phyloP scores from a whole-genome alignment of 2,329 filamentous ascomycete species.

The Xylariaceae sp. region DNA sequence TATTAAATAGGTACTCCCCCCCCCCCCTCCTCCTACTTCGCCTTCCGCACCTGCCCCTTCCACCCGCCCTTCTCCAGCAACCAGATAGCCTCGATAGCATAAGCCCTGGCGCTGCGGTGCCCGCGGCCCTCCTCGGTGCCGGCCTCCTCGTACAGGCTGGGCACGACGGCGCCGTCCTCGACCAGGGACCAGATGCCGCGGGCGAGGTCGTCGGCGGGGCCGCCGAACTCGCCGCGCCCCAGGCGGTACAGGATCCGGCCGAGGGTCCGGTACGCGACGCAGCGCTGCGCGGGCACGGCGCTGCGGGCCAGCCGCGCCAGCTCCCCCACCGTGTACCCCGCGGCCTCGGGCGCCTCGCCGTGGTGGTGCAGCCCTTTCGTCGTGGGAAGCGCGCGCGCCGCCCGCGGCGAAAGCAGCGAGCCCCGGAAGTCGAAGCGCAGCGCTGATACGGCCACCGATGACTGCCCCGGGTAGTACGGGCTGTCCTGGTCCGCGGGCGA shows the following conservation, averaged over 20 bases:
- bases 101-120: slow-evolving; percentile 79
- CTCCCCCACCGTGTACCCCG: slow-evolving; percentile 91
- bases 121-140: slow-evolving; percentile 63
- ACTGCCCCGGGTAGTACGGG: slow-evolving; percentile 79
- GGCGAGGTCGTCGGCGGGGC: slow-evolving; percentile 67
- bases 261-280: slow-evolving; percentile 88
- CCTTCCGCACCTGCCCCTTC: slow-evolving; percentile 62
- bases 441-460: slow-evolving; percentile 71
- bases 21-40: slow-evolving; percentile 43
- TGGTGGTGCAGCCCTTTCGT: slow-evolving; percentile 90
- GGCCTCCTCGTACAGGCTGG: slow-evolving; percentile 77
- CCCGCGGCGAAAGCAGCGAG: slow-evolving; percentile 74
- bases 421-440: slow-evolving; percentile 91
- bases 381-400: slow-evolving; percentile 73
- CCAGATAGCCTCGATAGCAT: slow-evolving; percentile 90
- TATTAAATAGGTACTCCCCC: too few species aligned
- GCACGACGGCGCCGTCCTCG: slow-evolving; percentile 75
- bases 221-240: slow-evolving; percentile 72
- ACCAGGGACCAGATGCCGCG: slow-evolving; percentile 83
- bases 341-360: slow-evolving; percentile 86
- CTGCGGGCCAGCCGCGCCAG: slow-evolving; percentile 80
- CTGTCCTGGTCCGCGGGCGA: slow-evolving; percentile 69
- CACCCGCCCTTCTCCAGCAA: slow-evolving; percentile 73
- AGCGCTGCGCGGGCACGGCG: slow-evolving; percentile 82
- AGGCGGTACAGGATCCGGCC: slow-evolving; percentile 84